Percentiles rank a stretch among this genome's conserved stretches.
phyloP scores from a whole-genome alignment of 345 rosid species.

The Dipteronia sinensis region DNA sequence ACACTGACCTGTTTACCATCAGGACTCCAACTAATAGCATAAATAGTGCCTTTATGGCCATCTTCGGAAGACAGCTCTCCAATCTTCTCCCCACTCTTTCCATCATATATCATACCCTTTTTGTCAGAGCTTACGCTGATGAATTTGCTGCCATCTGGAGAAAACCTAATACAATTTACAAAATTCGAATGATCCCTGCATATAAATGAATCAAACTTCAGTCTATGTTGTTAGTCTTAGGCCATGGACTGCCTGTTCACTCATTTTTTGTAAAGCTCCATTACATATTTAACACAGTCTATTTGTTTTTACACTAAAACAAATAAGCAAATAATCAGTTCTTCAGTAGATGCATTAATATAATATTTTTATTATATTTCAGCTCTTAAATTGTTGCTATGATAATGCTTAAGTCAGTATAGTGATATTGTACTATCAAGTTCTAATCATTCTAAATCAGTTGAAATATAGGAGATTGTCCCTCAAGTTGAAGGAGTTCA shows the following conservation, averaged over 20 bases:
- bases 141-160: conserved; percentile 94
- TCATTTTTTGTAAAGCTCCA: background rate
- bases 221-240: conserved; percentile 1
- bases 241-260: background rate
- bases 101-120: conserved; percentile 86
- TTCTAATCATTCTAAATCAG: background rate
- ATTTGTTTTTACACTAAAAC: background rate
- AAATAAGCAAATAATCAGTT: too few species aligned
- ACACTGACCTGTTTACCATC: conserved; percentile 80
- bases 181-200: conserved; percentile 91
- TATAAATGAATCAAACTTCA: conserved; percentile 29
- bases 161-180: conserved; percentile 88
- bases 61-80: conserved; percentile 75
- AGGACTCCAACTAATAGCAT: conserved; percentile 95
- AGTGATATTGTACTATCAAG: background rate
- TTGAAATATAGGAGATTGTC: background rate
- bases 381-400: background rate
- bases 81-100: conserved; percentile 75
- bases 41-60: conserved; percentile 92
- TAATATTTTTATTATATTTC: background rate
- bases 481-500: background rate
- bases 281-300: background rate
- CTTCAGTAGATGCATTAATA: background rate
- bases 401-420: background rate
- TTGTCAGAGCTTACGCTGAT: conserved; percentile 94